Evolutionary conservation across 1,284 basidiomycete genomes (phyloP), one percentile per base, ranked within the genome.

Genomic region (Rhodotorula sp.): DNA sequence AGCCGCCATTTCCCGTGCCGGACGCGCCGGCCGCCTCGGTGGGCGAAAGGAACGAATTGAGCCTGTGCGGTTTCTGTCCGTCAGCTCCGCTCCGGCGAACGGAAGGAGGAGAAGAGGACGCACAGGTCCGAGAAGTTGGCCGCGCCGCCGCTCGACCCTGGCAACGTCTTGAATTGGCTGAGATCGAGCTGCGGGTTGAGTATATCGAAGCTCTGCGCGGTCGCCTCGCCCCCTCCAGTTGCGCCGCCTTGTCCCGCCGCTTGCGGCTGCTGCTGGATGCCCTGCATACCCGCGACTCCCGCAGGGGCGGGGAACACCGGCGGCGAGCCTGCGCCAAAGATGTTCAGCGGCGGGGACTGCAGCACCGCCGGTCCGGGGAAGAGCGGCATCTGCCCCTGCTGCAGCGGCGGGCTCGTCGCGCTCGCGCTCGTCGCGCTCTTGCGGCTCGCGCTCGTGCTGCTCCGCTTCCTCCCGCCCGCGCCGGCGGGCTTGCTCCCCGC

Each of bases 11-110:
- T 4, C 46, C 46, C 9, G n/a, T 13, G 13, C 5, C 21, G 0
- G 55, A 32, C 25, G 53, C 51, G n/a, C 57, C 13, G 7, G 73
- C 73, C 12, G 61, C 64, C 54, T 74, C 70, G 19, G 67, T 71
- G 25, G 73, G 73, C 12, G 74, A 61, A 46, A 75, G 61, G 69
- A 75, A 73, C 39, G 74, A 70, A 58, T 75, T 73, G 55, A 75
- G 64, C 7, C 73, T 75, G 63, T 21, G n/a, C 1, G 27, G 7
- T 17, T 5, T 19, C 44, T 2, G 21, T 9, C 10, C 36, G 36
- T 64, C 39, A 64, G 39, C 27, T 3, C 32, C n/a, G 9, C 13
- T 19, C 25, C 46, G 12, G 17, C 41, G 19, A 3, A 48, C 4
- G 34, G 27, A 29, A 61, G 46, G 8, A 9, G 22, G 37, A 36